phyloP scores from a whole-genome alignment of 495 filamentous ascomycete species.

The Hypoxylon fragiforme region DNA sequence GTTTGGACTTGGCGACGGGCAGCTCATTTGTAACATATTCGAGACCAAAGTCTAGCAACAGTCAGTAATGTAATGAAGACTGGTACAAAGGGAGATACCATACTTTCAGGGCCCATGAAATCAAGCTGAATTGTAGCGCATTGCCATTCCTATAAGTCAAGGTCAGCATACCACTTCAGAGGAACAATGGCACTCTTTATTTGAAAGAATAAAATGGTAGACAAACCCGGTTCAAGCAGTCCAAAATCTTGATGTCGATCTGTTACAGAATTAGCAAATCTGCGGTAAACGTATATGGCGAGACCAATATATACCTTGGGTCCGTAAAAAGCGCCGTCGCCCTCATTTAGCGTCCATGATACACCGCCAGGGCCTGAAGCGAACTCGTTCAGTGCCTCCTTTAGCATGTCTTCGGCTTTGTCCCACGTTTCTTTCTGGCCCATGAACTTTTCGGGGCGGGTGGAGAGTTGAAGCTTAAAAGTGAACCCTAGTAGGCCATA shows the following conservation, averaged over 20 bases:
- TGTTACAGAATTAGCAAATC: slow-evolving; percentile 33
- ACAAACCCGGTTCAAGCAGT: slow-evolving; percentile 59
- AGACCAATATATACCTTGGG: slow-evolving; percentile 52
- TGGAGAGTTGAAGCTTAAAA: slow-evolving; percentile 96
- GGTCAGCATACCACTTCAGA: background rate
- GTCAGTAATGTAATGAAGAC: background rate
- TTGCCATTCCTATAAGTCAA: slow-evolving; percentile 66
- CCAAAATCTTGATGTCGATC: slow-evolving; percentile 89
- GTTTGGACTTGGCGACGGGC: slow-evolving; percentile 38
- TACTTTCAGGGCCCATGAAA: slow-evolving; percentile 62
- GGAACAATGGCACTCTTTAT: background rate
- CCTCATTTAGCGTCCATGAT: slow-evolving; percentile 85
- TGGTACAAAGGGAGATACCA: background rate
- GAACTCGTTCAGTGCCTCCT: slow-evolving; percentile 78
- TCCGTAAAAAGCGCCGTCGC: slow-evolving; percentile 97
- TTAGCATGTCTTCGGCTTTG: slow-evolving; percentile 77
- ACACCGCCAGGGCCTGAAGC: slow-evolving; percentile 59
- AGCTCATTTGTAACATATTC: slow-evolving; percentile 72
- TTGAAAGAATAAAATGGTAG: slow-evolving; percentile 9
- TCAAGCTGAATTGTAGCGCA: slow-evolving; percentile 98
- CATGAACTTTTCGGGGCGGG: slow-evolving; percentile 88
- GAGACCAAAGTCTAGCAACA: slow-evolving; percentile 61
- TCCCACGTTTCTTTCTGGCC: slow-evolving; percentile 89
- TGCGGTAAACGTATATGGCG: too few species aligned
- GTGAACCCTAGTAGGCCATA: slow-evolving; percentile 91